phyloP scores from a whole-genome alignment of 345 rosid genomes.

The Adansonia digitata region DNA sequence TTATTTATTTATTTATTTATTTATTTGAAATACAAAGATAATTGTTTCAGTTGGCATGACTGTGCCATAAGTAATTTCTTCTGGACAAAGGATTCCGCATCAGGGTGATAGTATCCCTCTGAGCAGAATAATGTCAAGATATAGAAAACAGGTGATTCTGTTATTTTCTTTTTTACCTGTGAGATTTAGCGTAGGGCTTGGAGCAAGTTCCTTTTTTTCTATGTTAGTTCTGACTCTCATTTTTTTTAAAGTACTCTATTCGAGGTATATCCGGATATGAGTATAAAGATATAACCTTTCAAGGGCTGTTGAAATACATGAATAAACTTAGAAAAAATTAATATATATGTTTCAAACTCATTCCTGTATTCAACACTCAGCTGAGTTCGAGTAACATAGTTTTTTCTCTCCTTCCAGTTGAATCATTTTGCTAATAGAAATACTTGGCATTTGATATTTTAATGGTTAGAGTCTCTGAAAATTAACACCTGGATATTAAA shows the following conservation, averaged over 20 bases:
- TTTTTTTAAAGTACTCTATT: too few relatives aligned
- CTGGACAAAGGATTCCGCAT: constrained; percentile 42
- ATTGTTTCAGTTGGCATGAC: constrained; percentile 88
- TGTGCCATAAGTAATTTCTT: constrained; percentile 74
- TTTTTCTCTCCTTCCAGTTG: neutral
- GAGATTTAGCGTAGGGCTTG: neutral
- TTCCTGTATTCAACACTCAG: too few relatives aligned
- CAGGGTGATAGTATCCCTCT: constrained; percentile 49
- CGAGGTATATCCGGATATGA: too few relatives aligned
- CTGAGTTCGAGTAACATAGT: too few relatives aligned
- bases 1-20: too few relatives aligned
- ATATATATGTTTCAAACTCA: too few relatives aligned
- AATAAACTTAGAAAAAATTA: too few relatives aligned
- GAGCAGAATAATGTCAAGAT: constrained; percentile 26
- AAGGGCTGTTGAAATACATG: too few relatives aligned
- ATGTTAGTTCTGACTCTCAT: too few relatives aligned
- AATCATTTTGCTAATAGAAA: neutral
- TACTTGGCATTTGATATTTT: neutral
- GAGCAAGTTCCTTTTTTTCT: neutral
- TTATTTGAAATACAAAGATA: constrained; percentile 55
- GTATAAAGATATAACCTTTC: too few relatives aligned
- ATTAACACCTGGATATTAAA: neutral
- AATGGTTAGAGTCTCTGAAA: neutral
- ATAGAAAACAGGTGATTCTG: neutral
- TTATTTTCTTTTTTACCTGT: neutral